Base-by-base conservation (phyloP, 2,329 filamentous ascomycete species). In the Penicillium olsonii region DNA sequence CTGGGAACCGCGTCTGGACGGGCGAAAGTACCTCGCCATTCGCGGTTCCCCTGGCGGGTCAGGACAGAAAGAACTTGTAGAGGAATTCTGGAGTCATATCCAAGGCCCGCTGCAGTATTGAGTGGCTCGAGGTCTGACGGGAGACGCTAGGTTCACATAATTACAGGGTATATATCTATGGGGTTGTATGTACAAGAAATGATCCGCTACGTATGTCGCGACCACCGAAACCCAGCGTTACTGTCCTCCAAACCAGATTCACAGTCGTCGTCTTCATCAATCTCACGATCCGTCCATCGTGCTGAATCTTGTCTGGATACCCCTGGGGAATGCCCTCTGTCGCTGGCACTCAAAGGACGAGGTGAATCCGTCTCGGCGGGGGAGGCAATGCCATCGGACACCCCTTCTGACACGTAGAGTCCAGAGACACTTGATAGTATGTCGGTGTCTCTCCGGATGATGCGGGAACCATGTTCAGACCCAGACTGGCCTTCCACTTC, bases 251-350 rank as follows among this genome's bases (percentile, higher is more conserved):
- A 57, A 1, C 62, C 64, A 9, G 57, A 69, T 24, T 72, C 68
- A 42, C 76, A 73, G 41, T 72, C 75, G 48, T 79, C 75, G 48
- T 79, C 72, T 20, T 71, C 76, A 9, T 74, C 74, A 73, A 83
- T 85, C 64, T 87, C 84, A 10, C 78, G 74, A 41, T 88, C 85
- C 64, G 82, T 87, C 86, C 85, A 88, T 4, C 77, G 78, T 45
- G 80, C 74, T 3, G 82, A 85, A 58, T 87, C 84, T 39, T 62
- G 59, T 20, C 65, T 60, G 19, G 65, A 53, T 20, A 66, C 54
- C 9, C 50, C 55, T 2, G 52, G 42, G n/a, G 52, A 41, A 11
- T 48, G 52, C 5, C 31, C 37, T 10, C 41, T 26, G 15, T 42
- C 54, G 11, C 44, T 39, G 7, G 38, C 56, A 34, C 56, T 52